Evolutionary conservation across 306 rosid genomes (phyloP).

Genomic region (Inga leiocalycina): DNA sequence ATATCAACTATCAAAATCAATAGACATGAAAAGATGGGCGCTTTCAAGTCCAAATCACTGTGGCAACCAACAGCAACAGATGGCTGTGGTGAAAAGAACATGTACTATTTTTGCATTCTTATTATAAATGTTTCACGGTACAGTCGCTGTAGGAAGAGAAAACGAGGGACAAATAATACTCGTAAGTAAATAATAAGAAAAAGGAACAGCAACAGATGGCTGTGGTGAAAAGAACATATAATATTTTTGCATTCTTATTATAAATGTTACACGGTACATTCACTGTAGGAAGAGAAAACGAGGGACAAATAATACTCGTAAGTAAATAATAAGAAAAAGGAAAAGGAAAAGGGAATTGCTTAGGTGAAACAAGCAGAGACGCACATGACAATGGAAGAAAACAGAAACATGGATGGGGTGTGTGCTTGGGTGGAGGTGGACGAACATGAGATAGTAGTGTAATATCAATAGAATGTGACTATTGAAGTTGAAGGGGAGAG

Average conservation of each 20-base stretch:
- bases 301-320: neutral
- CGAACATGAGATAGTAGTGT: constrained; percentile 65
- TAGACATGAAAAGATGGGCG: constrained; percentile 99
- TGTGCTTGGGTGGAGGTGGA: constrained; percentile 43
- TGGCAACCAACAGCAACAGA: constrained; percentile 87
- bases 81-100: constrained; percentile 68
- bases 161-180: neutral
- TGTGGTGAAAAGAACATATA: neutral
- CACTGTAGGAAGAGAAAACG: neutral
- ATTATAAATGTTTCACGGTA: constrained; percentile 11
- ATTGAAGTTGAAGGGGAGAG: constrained; percentile 32
- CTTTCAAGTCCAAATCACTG: constrained; percentile 98
- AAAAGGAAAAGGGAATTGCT: neutral
- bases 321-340: neutral
- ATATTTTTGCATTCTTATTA: neutral
- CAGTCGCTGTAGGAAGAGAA: neutral
- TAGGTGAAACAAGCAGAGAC: constrained; percentile 17
- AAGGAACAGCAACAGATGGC: neutral
- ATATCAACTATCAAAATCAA: constrained; percentile 98
- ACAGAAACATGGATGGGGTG: constrained; percentile 1
- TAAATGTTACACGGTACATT: constrained; percentile 6
- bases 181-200: neutral
- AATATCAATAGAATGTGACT: constrained; percentile 68
- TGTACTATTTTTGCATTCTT: neutral
- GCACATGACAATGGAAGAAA: constrained; percentile 9